Conservation (phyloP, 2,329 filamentous ascomycete species). For the Neobulgaria alba region DNA sequence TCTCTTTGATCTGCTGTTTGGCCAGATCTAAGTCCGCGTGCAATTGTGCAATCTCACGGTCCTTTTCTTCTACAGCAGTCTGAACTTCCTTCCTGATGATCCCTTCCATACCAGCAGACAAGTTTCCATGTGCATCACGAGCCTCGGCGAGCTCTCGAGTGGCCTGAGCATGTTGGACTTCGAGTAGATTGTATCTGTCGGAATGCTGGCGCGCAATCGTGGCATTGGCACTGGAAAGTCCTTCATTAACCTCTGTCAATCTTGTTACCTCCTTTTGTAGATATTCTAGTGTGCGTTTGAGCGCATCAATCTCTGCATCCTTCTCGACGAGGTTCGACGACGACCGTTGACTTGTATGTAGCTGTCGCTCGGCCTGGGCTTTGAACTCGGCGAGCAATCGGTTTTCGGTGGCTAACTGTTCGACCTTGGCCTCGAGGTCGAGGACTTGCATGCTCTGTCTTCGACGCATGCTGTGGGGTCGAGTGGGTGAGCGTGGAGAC, state of each 20-base stretch:
- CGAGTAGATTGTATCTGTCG: constrained; percentile 58
- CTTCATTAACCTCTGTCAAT: constrained; percentile 74
- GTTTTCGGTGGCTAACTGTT: constrained; percentile 81
- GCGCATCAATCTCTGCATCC: constrained; percentile 76
- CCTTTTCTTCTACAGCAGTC: constrained; percentile 38
- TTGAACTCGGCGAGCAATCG: constrained; percentile 67
- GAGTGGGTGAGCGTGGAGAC: constrained; percentile 85
- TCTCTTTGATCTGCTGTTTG: constrained; percentile 49
- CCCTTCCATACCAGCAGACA: constrained; percentile 54
- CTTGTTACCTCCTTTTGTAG: constrained; percentile 75
- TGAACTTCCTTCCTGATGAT: constrained; percentile 53
- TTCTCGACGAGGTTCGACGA: constrained; percentile 68
- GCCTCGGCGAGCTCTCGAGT: constrained; percentile 61
- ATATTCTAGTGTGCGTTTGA: constrained; percentile 70
- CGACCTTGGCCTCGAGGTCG: constrained; percentile 78
- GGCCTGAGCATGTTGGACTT: constrained; percentile 57
- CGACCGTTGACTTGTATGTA: constrained; percentile 53
- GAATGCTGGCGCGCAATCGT: constrained; percentile 69
- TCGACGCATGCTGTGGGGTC: constrained; percentile 91
- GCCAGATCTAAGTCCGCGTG: constrained; percentile 69
- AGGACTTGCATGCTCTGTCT: constrained; percentile 96
- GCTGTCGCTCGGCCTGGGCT: constrained; percentile 55
- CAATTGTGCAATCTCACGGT: constrained; percentile 72
- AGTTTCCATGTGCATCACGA: constrained; percentile 51
- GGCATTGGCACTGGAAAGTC: constrained; percentile 67